phyloP scores from a whole-genome alignment of 1,284 basidiomycete genomes.

The Rhodotorula glutinis region DNA sequence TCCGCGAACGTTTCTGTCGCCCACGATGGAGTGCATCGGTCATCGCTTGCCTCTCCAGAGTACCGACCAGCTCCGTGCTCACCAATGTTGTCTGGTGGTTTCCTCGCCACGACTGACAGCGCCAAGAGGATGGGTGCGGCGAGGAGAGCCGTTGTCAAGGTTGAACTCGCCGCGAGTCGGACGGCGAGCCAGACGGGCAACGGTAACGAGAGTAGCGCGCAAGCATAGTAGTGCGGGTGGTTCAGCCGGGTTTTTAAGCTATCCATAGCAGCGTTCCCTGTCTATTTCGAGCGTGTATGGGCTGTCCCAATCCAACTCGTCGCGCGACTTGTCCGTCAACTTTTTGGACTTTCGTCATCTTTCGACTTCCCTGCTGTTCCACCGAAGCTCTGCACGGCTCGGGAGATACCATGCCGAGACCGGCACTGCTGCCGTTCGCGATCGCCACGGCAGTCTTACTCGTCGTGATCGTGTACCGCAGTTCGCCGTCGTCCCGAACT shows the following conservation, averaged over 20 bases:
- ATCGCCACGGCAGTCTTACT: neutral
- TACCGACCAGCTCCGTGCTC: too few species aligned
- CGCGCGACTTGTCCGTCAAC: too few species aligned
- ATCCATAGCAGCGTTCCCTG: neutral
- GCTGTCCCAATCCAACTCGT: too few species aligned
- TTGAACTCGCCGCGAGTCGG: neutral
- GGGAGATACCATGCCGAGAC: neutral
- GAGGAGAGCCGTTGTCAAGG: neutral
- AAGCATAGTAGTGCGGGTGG: slow-evolving; percentile 32
- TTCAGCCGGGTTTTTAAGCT: neutral
- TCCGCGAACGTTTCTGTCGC: slow-evolving; percentile 17
- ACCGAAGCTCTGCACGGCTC: too few species aligned
- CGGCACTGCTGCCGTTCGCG: neutral
- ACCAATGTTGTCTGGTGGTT: slow-evolving; percentile 6
- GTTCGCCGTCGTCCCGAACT: neutral
- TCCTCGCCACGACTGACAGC: slow-evolving; percentile 1
- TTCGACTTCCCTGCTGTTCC: too few species aligned
- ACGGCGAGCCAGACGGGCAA: slow-evolving; percentile 22
- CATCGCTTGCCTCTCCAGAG: too few species aligned
- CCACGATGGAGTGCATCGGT: neutral
- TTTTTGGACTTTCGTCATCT: too few species aligned
- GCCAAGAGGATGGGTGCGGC: slow-evolving; percentile 10
- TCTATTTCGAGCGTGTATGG: too few species aligned
- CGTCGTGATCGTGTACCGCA: neutral
- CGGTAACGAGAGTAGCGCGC: slow-evolving; percentile 23